These are phyloP conservation scores for Talaromyces proteolyticus DNA, from an alignment of 495 filamentous ascomycete genomes.

Conservation along the genomic window DNA sequence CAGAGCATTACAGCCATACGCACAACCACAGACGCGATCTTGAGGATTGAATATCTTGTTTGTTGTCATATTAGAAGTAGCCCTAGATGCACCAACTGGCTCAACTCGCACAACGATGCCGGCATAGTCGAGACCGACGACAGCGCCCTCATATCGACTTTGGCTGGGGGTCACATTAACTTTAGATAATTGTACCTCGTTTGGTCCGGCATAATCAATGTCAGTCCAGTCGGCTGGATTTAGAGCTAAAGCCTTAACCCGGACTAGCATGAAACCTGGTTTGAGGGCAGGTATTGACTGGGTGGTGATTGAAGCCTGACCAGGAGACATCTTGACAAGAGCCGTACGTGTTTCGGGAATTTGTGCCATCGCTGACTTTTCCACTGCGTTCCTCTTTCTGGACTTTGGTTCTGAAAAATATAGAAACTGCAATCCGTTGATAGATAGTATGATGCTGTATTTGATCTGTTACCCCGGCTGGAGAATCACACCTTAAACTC, in stretches of 20 bases:
- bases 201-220: background rate
- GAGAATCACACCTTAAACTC: no score
- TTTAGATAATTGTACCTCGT: no score
- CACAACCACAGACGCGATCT: slow-evolving; percentile 1
- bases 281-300: background rate
- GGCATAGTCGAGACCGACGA: background rate
- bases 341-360: background rate
- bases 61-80: background rate
- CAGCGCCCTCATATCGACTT: background rate
- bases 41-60: background rate
- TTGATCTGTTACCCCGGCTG: no score
- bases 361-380: background rate
- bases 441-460: no score
- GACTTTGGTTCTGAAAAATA: background rate
- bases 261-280: background rate
- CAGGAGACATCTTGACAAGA: background rate
- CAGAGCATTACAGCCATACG: slow-evolving; percentile 4
- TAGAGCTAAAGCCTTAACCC: background rate
- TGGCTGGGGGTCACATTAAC: background rate
- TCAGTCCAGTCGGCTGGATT: background rate
- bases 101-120: background rate
- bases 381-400: no score
- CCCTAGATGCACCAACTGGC: no score
- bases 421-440: background rate
- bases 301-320: background rate